A percentile compares a stretch with the other conserved stretches of the same genome.
phyloP scores from a whole-genome alignment of 2,329 filamentous ascomycete genomes.

The Phialemoniopsis sp. region DNA sequence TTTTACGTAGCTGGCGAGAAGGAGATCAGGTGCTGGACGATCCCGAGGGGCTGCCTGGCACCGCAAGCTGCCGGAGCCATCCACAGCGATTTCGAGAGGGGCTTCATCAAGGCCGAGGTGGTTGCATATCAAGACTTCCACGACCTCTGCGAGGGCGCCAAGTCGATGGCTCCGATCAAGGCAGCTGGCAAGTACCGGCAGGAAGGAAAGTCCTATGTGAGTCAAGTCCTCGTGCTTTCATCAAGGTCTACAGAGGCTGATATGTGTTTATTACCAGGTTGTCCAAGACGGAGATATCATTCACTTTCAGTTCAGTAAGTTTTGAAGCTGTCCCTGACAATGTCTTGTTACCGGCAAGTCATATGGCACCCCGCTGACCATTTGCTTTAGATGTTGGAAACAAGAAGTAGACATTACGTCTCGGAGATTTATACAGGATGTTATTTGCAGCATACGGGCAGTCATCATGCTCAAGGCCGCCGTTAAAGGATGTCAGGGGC shows the following conservation, averaged over 20 bases:
- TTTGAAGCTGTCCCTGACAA: too few relatives aligned
- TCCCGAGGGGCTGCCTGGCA: constrained; percentile 28
- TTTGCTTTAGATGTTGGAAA: constrained; percentile 5
- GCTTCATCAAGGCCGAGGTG: constrained; percentile 41
- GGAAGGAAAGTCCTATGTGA: constrained; percentile 37
- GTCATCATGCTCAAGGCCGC: too few relatives aligned
- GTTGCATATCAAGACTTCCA: constrained; percentile 40
- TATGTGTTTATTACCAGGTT: constrained; percentile 15
- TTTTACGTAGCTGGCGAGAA: constrained; percentile 31
- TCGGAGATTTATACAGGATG: too few relatives aligned
- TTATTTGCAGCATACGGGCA: too few relatives aligned
- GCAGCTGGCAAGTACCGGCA: constrained; percentile 39
- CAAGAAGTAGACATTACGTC: constrained; percentile 5
- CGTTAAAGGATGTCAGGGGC: too few relatives aligned
- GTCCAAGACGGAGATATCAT: constrained; percentile 38
- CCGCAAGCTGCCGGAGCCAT: constrained; percentile 36
- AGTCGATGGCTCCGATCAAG: constrained; percentile 40
- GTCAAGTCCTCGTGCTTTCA: constrained; percentile 8
- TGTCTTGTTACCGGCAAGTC: background rate
- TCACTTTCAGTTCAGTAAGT: constrained; percentile 39
- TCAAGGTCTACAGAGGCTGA: constrained; percentile 11
- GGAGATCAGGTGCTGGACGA: constrained; percentile 39
- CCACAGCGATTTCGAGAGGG: constrained; percentile 36
- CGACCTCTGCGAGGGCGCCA: constrained; percentile 34
- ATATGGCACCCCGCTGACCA: background rate